phyloP scores from a whole-genome alignment of 2,329 filamentous ascomycete species.

The Venturia asperata region DNA sequence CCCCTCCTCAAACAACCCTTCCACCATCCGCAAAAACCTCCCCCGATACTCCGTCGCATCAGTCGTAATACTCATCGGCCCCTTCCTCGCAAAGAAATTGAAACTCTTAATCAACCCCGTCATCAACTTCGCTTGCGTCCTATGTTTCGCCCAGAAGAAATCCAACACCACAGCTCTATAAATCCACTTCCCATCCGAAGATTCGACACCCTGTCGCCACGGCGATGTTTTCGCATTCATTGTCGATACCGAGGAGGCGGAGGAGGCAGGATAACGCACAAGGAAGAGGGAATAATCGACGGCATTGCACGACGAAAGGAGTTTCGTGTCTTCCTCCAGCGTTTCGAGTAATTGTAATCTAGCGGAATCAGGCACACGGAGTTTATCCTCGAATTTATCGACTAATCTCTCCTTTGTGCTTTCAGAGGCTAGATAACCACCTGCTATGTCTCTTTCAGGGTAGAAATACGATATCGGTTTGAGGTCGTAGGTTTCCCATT shows the following conservation, averaged over 20 bases:
- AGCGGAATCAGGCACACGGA: constrained; percentile 49
- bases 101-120: constrained; percentile 58
- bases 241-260: constrained; percentile 27
- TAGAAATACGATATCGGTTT: constrained; percentile 72
- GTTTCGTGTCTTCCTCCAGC: constrained; percentile 55
- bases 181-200: constrained; percentile 56
- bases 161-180: constrained; percentile 64
- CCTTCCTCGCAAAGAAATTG: constrained; percentile 56
- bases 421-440: constrained; percentile 55
- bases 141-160: constrained; percentile 74
- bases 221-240: constrained; percentile 24
- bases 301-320: constrained; percentile 56
- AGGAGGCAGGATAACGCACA: constrained; percentile 47
- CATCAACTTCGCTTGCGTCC: constrained; percentile 57
- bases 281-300: constrained; percentile 73
- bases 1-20: constrained; percentile 21
- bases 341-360: constrained; percentile 50
- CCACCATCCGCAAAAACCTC: constrained; percentile 48
- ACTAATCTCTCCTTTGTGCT: constrained; percentile 59
- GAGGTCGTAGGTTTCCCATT: constrained; percentile 67
- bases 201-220: constrained; percentile 58
- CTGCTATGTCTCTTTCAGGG: constrained; percentile 63
- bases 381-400: constrained; percentile 60
- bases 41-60: constrained; percentile 59
- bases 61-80: constrained; percentile 69